Evolutionary conservation across 2,329 filamentous ascomycete genomes (phyloP).

Genomic region (Knoxdaviesia proteae): DNA sequence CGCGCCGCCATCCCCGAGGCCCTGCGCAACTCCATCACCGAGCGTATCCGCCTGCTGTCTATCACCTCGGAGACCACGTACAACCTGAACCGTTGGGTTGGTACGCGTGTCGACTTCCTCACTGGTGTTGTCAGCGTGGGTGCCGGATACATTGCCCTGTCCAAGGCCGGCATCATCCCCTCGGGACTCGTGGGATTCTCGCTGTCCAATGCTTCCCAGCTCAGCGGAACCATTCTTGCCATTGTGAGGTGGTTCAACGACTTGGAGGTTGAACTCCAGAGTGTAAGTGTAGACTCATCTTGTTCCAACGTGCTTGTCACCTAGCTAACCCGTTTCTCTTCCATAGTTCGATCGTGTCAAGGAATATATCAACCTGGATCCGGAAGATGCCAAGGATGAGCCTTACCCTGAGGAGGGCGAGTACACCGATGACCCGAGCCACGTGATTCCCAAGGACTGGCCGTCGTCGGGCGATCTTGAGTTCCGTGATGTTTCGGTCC

Average conservation of each 20-base stretch:
- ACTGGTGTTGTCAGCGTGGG: conserved; percentile 20
- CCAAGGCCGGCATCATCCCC: conserved; percentile 15
- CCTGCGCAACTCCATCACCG: conserved; percentile 19
- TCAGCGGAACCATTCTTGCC: conserved; percentile 21
- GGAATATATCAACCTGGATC: conserved; percentile 15
- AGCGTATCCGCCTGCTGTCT: conserved; percentile 17
- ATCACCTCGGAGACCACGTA: conserved; percentile 18
- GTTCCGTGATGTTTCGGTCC: conserved; percentile 16
- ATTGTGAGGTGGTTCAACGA: conserved; percentile 23
- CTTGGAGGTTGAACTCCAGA: conserved; percentile 26
- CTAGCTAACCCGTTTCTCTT: too few relatives aligned
- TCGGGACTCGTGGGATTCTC: conserved; percentile 26
- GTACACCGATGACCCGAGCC: conserved; percentile 10
- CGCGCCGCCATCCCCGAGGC: conserved; percentile 18
- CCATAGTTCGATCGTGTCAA: conserved; percentile 15
- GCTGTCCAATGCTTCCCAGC: conserved; percentile 21
- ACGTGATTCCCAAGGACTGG: conserved; percentile 12
- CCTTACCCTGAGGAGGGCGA: conserved; percentile 9
- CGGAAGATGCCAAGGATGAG: conserved; percentile 14
- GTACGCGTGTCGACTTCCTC: conserved; percentile 21
- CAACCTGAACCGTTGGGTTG: conserved; percentile 27
- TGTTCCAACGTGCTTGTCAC: conserved; percentile 4
- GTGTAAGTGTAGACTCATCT: conserved; percentile 10
- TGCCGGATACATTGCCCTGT: conserved; percentile 21
- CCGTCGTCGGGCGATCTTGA: conserved; percentile 15